A percentile compares a stretch with the other conserved stretches of the same genome.
Evolutionary conservation across 2,329 filamentous ascomycete genomes (phyloP).

Genomic region (Apiospora koreana): DNA sequence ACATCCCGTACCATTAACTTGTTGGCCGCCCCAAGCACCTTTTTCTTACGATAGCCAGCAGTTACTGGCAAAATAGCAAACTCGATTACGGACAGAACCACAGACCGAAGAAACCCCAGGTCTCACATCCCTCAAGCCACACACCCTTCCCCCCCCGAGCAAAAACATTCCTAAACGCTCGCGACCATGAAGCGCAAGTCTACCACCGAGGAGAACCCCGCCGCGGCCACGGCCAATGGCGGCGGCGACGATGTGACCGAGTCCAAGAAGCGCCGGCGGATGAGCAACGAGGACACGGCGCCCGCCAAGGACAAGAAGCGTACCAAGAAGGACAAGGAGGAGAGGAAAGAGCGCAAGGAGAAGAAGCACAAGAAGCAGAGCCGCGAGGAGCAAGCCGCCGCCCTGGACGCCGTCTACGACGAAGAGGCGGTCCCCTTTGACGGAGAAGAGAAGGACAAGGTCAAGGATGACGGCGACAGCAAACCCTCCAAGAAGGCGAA

Average conservation of each 20-base stretch:
- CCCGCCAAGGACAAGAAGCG: slow-evolving; percentile 21
- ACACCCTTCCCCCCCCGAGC: not conserved
- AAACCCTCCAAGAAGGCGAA: not conserved
- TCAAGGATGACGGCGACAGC: slow-evolving; percentile 12
- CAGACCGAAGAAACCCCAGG: not conserved
- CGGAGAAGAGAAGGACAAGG: slow-evolving; percentile 10
- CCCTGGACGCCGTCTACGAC: slow-evolving; percentile 11
- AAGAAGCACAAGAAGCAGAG: slow-evolving; percentile 23
- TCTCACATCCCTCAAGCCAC: not conserved
- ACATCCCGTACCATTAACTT: not conserved
- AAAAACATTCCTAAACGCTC: slow-evolving; percentile 14
- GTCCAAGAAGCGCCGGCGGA: slow-evolving; percentile 26
- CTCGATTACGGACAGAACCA: not conserved
- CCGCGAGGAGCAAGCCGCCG: slow-evolving; percentile 16
- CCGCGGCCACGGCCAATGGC: slow-evolving; percentile 12
- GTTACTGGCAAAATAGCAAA: not conserved
- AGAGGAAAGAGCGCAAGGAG: slow-evolving; percentile 25
- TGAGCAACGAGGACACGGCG: slow-evolving; percentile 20
- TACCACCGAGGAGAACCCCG: slow-evolving; percentile 24
- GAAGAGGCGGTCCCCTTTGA: slow-evolving; percentile 11
- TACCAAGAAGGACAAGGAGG: slow-evolving; percentile 28
- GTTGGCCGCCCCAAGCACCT: not conserved
- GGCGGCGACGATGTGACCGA: slow-evolving; percentile 20
- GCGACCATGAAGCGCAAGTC: slow-evolving; percentile 29
- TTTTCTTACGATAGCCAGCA: not conserved